A percentile compares a stretch with the other conserved stretches of the same genome.
Conservation (phyloP, 1,139 yeast species). For the Zygoascus sp. region DNA sequence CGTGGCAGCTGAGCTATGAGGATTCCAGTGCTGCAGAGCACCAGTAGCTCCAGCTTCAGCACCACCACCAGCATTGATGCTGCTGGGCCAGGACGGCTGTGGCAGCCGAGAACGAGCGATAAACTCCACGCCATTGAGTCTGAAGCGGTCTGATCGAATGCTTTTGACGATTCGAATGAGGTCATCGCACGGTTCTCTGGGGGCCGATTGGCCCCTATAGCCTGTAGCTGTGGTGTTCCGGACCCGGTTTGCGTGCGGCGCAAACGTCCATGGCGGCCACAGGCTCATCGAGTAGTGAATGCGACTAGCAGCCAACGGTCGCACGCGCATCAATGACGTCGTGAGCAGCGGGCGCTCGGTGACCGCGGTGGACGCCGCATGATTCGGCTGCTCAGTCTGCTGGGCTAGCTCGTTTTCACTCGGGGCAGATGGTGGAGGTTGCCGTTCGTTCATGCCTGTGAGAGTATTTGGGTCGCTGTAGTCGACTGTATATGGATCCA, state of each 20-base stretch:
- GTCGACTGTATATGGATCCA: slow-evolving; percentile 13
- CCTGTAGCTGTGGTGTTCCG: slow-evolving; percentile 23
- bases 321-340: slow-evolving; percentile 20
- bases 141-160: background rate
- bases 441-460: background rate
- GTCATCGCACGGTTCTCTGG: slow-evolving; percentile 12
- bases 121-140: background rate
- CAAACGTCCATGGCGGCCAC: slow-evolving; percentile 26
- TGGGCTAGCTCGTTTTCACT: too few relatives aligned
- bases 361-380: background rate
- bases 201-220: slow-evolving; percentile 22
- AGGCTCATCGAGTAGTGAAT: slow-evolving; percentile 23
- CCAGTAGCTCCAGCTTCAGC: too few relatives aligned
- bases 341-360: slow-evolving; percentile 11
- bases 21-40: too few relatives aligned
- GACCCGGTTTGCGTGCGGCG: slow-evolving; percentile 23
- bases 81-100: background rate
- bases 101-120: background rate
- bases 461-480: slow-evolving; percentile 4
- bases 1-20: background rate
- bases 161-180: slow-evolving; percentile 13
- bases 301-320: slow-evolving; percentile 19
- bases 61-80: too few relatives aligned
- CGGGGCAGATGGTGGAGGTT: background rate
- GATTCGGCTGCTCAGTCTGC: too few relatives aligned